These are phyloP conservation scores for Penicillium macrosclerotiorum DNA, from an alignment of 495 filamentous ascomycete species.

Conservation along the genomic window DNA sequence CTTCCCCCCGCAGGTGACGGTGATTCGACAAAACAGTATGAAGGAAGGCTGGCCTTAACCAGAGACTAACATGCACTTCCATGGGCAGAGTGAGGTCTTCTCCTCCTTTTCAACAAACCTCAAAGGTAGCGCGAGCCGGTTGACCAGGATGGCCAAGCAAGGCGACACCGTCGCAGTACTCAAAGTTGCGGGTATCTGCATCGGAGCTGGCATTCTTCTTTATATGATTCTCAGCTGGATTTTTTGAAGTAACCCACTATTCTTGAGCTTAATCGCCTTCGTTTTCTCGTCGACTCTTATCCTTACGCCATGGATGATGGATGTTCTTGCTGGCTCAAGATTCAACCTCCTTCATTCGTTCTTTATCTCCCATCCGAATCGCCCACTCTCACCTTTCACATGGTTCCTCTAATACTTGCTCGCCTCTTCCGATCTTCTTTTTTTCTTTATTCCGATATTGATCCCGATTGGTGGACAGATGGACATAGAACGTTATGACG, in stretches of 20 bases:
- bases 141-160: slow-evolving; percentile 86
- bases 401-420: not conserved
- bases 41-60: too few species aligned
- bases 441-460: not conserved
- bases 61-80: slow-evolving; percentile 4
- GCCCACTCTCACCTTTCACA: not conserved
- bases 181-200: slow-evolving; percentile 81
- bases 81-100: slow-evolving; percentile 58
- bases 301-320: not conserved
- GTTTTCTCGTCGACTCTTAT: not conserved
- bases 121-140: slow-evolving; percentile 80
- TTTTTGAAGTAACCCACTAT: slow-evolving; percentile 42
- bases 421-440: not conserved
- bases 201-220: slow-evolving; percentile 68
- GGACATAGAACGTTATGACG: too few species aligned
- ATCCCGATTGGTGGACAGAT: too few species aligned
- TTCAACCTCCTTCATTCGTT: too few species aligned
- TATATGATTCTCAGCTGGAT: slow-evolving; percentile 71
- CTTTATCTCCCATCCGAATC: not conserved
- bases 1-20: too few species aligned
- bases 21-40: too few species aligned
- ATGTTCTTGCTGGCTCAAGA: slow-evolving; percentile 25
- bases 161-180: slow-evolving; percentile 90
- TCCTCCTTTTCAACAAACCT: slow-evolving; percentile 57
- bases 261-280: not conserved